phyloP scores from a whole-genome alignment of 345 rosid species.

The Pistacia integerrima region DNA sequence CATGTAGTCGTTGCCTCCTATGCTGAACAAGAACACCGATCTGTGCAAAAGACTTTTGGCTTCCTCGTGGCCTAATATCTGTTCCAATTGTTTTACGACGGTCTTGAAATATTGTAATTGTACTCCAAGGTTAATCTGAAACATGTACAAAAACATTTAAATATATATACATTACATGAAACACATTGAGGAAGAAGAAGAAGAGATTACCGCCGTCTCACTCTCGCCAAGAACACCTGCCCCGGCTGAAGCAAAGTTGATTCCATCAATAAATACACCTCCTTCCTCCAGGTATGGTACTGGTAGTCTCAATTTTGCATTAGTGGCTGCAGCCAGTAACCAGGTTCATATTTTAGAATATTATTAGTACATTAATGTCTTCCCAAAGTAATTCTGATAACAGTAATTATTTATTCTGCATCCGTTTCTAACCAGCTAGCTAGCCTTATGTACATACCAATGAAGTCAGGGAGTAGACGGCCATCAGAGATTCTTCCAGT shows the following conservation, averaged over 20 bases:
- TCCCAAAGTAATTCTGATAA: not conserved
- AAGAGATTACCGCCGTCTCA: not conserved
- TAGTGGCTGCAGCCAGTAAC: not conserved
- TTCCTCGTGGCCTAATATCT: not conserved
- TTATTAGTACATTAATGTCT: too few relatives aligned
- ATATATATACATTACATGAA: not conserved
- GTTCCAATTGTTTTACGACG: not conserved
- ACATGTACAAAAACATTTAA: not conserved
- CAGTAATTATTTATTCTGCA: not conserved
- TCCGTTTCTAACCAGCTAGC: too few relatives aligned
- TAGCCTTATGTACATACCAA: too few relatives aligned
- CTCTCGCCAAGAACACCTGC: not conserved
- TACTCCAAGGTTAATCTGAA: not conserved
- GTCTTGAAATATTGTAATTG: not conserved
- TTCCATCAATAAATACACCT: not conserved
- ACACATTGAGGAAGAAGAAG: not conserved
- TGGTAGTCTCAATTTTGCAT: not conserved
- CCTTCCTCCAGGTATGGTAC: not conserved
- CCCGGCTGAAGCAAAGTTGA: conserved; percentile 15
- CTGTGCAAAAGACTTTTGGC: not conserved
- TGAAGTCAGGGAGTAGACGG: too few relatives aligned
- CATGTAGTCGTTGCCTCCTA: not conserved
- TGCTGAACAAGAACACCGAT: not conserved
- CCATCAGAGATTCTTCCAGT: too few relatives aligned
- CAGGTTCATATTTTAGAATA: not conserved